Base-by-base conservation (phyloP, 331 rosid species). In the Malus hybrid region DNA sequence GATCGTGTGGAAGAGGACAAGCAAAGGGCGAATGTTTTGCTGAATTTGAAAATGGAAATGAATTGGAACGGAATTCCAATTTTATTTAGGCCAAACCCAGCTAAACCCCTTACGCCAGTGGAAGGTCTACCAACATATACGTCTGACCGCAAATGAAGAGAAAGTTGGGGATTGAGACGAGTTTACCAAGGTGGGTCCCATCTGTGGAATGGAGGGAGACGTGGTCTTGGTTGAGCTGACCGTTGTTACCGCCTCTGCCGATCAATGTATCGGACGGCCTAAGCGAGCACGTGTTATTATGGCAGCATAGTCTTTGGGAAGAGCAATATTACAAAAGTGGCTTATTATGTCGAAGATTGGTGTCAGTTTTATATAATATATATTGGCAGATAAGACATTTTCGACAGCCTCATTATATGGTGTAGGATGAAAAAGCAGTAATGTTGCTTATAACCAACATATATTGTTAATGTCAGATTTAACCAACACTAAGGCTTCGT, bases 21-120 rank as follows among this genome's bases (percentile, higher is more conserved):
- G 29, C 91, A 88, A 11, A 88, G 32, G 12, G 78, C 62, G 77
- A 90, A 83, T 28, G 73, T 85, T 78, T 69, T 84, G 57, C 7
- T 67, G 70, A 1, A 72, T 60, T 79, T 52, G 19, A 88, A 86
- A 65, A 84, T 79, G 2, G 84, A 72, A 0, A 88, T 33, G 10
- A 87, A 80, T 19, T 87, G 96, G 0, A 84, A 80, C 66, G 91
- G 83, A 2, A 90, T 65, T 0, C 89, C 79, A 8, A 77, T 82
- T 20, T 71, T 78, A 1, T 76, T 76, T 81, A 86, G 83, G 7
- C 96, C 93, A 10, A 87, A 80, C 70, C 93, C 93, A 15, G 79
- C 85, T 54, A 88, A 79, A 4, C 96, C 96, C 44, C 22, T 79
- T 34, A 78, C 87, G 8, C 88, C 81, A 3, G 10, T 70, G 92